Evolutionary conservation across 2,329 filamentous ascomycete genomes (phyloP).

Genomic region (Cercospora janseana): DNA sequence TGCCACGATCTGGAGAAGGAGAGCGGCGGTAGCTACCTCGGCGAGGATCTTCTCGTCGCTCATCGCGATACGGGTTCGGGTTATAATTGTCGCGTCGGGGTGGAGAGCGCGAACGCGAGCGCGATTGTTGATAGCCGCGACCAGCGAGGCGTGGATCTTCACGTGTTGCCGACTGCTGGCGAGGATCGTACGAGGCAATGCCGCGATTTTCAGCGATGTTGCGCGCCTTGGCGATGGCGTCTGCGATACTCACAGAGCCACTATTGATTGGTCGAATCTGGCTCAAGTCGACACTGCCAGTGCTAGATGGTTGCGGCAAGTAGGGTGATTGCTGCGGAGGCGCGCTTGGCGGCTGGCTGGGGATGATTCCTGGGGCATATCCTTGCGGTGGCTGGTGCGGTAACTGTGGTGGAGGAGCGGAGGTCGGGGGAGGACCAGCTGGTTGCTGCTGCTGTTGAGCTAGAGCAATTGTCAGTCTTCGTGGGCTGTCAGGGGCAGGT

Average conservation of each 20-base stretch:
- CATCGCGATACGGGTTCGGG: conserved; percentile 75
- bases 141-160: conserved; percentile 51
- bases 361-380: conserved; percentile 42
- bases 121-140: conserved; percentile 60
- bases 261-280: conserved; percentile 75
- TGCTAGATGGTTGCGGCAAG: conserved; percentile 67
- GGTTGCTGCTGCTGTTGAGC: conserved; percentile 45
- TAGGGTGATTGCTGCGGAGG: conserved; percentile 32
- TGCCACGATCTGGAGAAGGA: conserved; percentile 58
- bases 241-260: conserved; percentile 77
- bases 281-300: conserved; percentile 76
- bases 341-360: conserved; percentile 39
- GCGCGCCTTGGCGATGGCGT: conserved; percentile 81
- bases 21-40: conserved; percentile 63
- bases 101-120: conserved; percentile 69
- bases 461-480: conserved; percentile 8
- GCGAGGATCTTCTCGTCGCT: conserved; percentile 69
- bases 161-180: conserved; percentile 31
- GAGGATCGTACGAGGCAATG: conserved; percentile 51
- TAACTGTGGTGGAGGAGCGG: conserved; percentile 50
- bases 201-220: conserved; percentile 79
- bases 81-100: conserved; percentile 64
- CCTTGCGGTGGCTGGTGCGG: conserved; percentile 42
- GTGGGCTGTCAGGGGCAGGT: too few species aligned
- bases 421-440: conserved; percentile 36